Conservation (phyloP, 2,329 filamentous ascomycete genomes). For the Xylaria polymorpha region DNA sequence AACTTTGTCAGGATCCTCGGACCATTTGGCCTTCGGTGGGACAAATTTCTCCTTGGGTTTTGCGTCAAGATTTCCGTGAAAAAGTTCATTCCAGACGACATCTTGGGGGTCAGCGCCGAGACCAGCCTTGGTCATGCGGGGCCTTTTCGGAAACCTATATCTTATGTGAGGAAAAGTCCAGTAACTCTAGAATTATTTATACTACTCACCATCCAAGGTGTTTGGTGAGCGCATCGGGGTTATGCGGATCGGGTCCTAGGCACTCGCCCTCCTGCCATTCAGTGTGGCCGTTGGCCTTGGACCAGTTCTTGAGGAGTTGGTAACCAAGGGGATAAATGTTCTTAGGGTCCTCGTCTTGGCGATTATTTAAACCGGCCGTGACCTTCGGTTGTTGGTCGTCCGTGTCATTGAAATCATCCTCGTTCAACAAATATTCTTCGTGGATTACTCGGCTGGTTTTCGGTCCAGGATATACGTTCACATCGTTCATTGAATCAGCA, state of each 20-base stretch:
- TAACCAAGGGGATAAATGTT: conserved; percentile 27
- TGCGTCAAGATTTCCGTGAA: conserved; percentile 29
- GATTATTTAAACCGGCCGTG: conserved; percentile 10
- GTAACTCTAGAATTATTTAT: background rate
- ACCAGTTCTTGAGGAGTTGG: conserved; percentile 32
- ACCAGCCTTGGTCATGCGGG: conserved; percentile 20
- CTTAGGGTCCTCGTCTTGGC: conserved; percentile 9
- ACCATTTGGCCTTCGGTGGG: conserved; percentile 21
- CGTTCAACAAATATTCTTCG: conserved; percentile 34
- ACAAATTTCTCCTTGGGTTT: conserved; percentile 11
- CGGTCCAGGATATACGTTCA: conserved; percentile 17
- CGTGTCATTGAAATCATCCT: conserved; percentile 25
- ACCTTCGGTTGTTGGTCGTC: conserved; percentile 3
- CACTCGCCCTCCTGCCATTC: conserved; percentile 31
- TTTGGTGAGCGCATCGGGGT: conserved; percentile 15
- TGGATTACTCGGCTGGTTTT: background rate
- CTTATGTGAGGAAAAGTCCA: background rate
- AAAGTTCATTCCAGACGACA: conserved; percentile 28
- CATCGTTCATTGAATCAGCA: background rate
- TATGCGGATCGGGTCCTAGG: conserved; percentile 26
- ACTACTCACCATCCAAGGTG: conserved; percentile 32
- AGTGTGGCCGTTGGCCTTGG: conserved; percentile 3
- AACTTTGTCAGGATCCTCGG: conserved; percentile 16
- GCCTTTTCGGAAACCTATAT: conserved; percentile 27
- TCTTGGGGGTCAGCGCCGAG: conserved; percentile 34